Conservation (phyloP, 108 stramenopile species). For the Chaetoceros muelleri region DNA sequence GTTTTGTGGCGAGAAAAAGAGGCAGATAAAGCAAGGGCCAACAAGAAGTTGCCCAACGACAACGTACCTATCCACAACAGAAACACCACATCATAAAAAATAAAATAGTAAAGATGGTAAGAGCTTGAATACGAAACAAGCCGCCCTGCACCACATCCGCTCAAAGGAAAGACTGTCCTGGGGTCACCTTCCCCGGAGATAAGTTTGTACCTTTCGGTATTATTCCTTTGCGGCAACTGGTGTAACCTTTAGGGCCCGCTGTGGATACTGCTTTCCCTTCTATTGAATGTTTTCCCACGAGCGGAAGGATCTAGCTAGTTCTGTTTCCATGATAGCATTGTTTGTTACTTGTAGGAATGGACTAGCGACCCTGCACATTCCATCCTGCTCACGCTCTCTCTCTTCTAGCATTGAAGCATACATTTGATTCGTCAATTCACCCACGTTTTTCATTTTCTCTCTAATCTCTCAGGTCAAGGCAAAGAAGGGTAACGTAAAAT, state of each 20-base stretch:
- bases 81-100: no score
- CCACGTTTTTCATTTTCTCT: neutral
- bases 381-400: neutral
- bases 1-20: no score
- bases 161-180: neutral
- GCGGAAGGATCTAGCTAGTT: neutral
- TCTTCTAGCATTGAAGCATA: neutral
- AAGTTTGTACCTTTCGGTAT: constrained; percentile 1
- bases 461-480: constrained; percentile 53
- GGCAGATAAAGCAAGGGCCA: no score
- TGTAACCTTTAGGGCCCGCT: no score
- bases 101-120: constrained; percentile 45
- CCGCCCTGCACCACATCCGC: constrained; percentile 15
- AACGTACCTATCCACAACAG: no score
- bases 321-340: neutral
- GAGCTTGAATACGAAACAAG: constrained; percentile 23
- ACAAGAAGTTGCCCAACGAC: no score
- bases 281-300: neutral
- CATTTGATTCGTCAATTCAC: neutral
- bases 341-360: neutral
- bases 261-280: neutral
- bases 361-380: neutral
- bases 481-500: constrained; percentile 92
- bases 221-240: constrained; percentile 2
- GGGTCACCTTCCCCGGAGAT: neutral